Base-by-base conservation (phyloP, 2,329 filamentous ascomycete species). In the Colletotrichum gloeosporioides region DNA sequence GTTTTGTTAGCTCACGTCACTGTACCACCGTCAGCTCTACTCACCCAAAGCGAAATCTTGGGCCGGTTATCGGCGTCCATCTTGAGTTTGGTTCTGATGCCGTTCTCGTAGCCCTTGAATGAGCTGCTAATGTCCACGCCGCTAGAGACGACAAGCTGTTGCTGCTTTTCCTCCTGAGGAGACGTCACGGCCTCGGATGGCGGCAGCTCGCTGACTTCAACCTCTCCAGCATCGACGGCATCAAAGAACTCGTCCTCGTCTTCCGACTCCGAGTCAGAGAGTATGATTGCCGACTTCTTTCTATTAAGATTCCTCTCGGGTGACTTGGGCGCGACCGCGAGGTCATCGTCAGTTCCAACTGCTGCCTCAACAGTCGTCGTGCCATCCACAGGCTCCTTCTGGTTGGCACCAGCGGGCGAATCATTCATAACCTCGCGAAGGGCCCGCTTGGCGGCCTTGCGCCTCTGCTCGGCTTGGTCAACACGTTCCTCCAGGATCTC, bases 21-120 rank as follows among this genome's bases (percentile, higher is more conserved):
- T 25, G 10, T 32, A 65, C 12, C n/a, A 27, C 71, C 62, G 36
- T 8, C 22, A 64, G 22, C 22, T 62, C 27, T 8, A 87, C 94
- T 86, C 91, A 98, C 96, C 97, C 97, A 99, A 59, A 99, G 92
- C 34, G 95, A 97, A 77, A 99, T 95, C 88, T 96, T 98, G 0
- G 97, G 97, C 80, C 97, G 89, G 82, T 99, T 92, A 83, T 99
- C 97, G 36, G 93, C 94, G 81, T 99, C 96, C 89, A 99, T 92
- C 85, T 96, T 96, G 55, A 99, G 89, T 80, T 90, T 93, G 78
- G 91, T 91, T 66, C 97, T 91, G 53, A 98, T 89, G 13, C 95
- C 95, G 80, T 98, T 95, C 84, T 99, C 97, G 81, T 99, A 99
- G 6, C 97, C 97, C 78, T 90, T 92, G 87, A 96, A 99, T 0